A percentile compares a stretch with the other conserved stretches of the same genome.
Conservation (phyloP, 179 eudicot species). For the Beta lomatogona region DNA sequence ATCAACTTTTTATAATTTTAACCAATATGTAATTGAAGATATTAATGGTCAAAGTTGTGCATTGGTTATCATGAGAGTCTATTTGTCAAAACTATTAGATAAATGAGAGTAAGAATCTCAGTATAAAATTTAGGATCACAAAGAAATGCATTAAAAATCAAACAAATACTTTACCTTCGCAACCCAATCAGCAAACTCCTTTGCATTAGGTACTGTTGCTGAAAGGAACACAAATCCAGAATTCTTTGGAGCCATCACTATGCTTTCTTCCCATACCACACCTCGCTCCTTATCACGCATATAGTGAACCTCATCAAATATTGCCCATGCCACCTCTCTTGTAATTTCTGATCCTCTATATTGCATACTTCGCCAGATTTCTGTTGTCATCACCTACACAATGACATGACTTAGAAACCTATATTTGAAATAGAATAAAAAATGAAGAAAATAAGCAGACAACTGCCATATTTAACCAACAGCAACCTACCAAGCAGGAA, state of each 20-base stretch:
- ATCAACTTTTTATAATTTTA: no score
- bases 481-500: conserved; percentile 84
- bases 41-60: no score
- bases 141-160: background rate
- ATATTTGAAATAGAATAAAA: background rate
- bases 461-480: conserved; percentile 10
- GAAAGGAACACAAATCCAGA: conserved; percentile 96
- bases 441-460: background rate
- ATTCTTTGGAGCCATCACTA: conserved; percentile 98
- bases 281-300: conserved; percentile 99
- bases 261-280: conserved; percentile 99
- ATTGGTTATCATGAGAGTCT: no score
- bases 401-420: background rate
- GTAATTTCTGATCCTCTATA: conserved; percentile 94
- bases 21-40: no score
- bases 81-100: no score
- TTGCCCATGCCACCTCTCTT: conserved; percentile 95
- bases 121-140: background rate
- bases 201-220: conserved; percentile 98
- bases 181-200: conserved; percentile 99
- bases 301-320: conserved; percentile 99
- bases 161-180: conserved; percentile 65
- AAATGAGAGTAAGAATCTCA: no score
- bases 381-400: conserved; percentile 93
- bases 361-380: conserved; percentile 99